Base-by-base conservation (phyloP, 768 basidiomycete species). In the Lactarius hatsudake region DNA sequence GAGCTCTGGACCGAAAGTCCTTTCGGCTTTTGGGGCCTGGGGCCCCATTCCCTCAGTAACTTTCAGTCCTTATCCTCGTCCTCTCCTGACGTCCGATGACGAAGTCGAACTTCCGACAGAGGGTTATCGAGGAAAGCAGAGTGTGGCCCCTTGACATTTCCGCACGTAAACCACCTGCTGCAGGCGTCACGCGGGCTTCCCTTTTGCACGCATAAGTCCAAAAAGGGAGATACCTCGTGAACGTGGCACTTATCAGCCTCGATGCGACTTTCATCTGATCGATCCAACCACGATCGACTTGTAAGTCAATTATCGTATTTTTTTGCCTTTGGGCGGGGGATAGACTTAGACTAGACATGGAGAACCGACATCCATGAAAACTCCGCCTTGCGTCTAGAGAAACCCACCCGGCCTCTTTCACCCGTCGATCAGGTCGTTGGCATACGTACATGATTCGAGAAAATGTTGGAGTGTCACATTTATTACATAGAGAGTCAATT, bases 111-210 rank as follows among this genome's bases (percentile, higher is more conserved):
- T 53, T 53, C 51, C 23, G 53, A 45, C 43, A 56, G 43, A 54
- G 43, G 34, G 48, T 28, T 28, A 28, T 56, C 65, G 34, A 51
- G 28, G 36, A 58, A 58, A 53, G 9, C 17, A n/a, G 36, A 59
- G 51, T 59, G 61, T 62, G 66, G 66, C 62, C 59, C 62, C 59
- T 61, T 68, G 48, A 60, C 53, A 38, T 59, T 48, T 64, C 63
- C 63, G 67, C 67, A 68, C 63, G 67, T 68, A 64, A 68, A 68
- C 67, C 67, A 64, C 67, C 67, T 68, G 67, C 67, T 60, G 53
- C 13, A 13, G 28, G 13, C 63, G 53, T 68, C 67, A 68, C 67
- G 67, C 67, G 67, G 62, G 51, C 59, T 36, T 59, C 58, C 63
- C 53, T 56, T 40, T 61, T 60, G 51, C 67, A 64, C 67, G 34